phyloP scores from a whole-genome alignment of 345 rosid genomes.

The Linum usitatissimum region DNA sequence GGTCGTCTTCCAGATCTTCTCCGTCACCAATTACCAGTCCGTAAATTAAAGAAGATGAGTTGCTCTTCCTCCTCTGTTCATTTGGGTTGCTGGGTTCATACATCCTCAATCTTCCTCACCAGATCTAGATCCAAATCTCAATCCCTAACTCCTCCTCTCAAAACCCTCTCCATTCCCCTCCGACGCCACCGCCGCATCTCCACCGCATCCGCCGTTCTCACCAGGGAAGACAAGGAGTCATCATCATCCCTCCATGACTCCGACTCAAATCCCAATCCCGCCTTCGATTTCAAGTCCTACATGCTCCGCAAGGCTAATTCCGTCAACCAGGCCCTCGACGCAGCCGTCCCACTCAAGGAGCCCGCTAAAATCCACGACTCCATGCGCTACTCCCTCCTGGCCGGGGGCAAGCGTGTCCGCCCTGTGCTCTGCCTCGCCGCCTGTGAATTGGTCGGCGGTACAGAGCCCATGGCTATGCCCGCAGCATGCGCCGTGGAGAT shows the following conservation, averaged over 20 bases:
- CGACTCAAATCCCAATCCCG: constrained; percentile 20
- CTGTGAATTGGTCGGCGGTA: constrained; percentile 75
- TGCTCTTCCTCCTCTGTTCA: constrained; percentile 23
- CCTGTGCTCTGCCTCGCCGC: constrained; percentile 81
- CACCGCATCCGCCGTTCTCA: constrained; percentile 38
- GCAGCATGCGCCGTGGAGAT: constrained; percentile 87
- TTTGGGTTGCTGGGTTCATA: constrained; percentile 36
- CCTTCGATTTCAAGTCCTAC: constrained; percentile 71
- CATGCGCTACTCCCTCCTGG: constrained; percentile 88
- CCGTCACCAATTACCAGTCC: too few species aligned
- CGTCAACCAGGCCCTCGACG: constrained; percentile 60
- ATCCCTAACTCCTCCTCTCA: constrained; percentile 11
- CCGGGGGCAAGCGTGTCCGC: constrained; percentile 81
- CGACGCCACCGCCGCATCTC: constrained; percentile 18
- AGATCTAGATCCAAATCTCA: constrained; percentile 30
- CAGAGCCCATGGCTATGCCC: constrained; percentile 56
- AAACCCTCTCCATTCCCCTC: constrained; percentile 4
- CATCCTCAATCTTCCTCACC: constrained; percentile 16
- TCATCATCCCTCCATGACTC: constrained; percentile 19
- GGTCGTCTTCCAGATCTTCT: too few species aligned
- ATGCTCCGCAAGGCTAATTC: constrained; percentile 47
- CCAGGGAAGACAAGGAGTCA: constrained; percentile 28
- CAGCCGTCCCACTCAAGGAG: constrained; percentile 46
- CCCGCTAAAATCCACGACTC: constrained; percentile 81
- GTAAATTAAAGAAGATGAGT: constrained; percentile 26